A percentile compares a stretch with the other conserved stretches of the same genome.
Conservation (phyloP, 2,329 filamentous ascomycete species). For the Diplocarpon mali region DNA sequence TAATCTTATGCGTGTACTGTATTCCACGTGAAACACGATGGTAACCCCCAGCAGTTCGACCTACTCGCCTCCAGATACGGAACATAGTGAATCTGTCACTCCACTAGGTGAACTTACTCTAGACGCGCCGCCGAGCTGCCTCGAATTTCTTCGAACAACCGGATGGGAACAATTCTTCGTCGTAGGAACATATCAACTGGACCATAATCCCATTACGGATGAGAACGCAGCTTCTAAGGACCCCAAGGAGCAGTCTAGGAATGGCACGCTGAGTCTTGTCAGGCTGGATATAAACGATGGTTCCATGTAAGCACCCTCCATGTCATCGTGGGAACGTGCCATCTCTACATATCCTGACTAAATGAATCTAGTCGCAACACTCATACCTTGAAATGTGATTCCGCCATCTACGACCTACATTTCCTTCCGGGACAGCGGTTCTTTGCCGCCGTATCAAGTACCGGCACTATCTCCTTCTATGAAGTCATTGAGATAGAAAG, state of each 20-base stretch:
- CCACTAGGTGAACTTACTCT: slow-evolving; percentile 39
- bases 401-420: slow-evolving; percentile 74
- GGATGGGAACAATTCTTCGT: slow-evolving; percentile 50
- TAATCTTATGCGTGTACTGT: too few relatives aligned
- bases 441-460: slow-evolving; percentile 69
- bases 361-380: slow-evolving; percentile 36
- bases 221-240: neutral
- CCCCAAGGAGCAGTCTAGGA: slow-evolving; percentile 47
- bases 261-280: slow-evolving; percentile 64
- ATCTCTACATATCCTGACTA: neutral
- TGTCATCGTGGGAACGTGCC: neutral
- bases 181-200: slow-evolving; percentile 74
- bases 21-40: too few relatives aligned
- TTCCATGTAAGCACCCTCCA: neutral
- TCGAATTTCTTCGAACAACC: slow-evolving; percentile 54
- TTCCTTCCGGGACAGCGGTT: slow-evolving; percentile 51
- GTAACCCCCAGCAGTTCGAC: neutral
- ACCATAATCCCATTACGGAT: slow-evolving; percentile 28
- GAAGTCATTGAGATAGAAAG: slow-evolving; percentile 28
- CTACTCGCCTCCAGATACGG: neutral
- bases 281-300: slow-evolving; percentile 28
- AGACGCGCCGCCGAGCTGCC: slow-evolving; percentile 63
- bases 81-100: slow-evolving; percentile 10
- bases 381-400: slow-evolving; percentile 51
- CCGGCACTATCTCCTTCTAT: slow-evolving; percentile 58